Percentiles rank a stretch among this genome's conserved stretches.
These are phyloP conservation scores for Penicillium expansum DNA, from an alignment of 2,329 filamentous ascomycete species.

Conservation along the genomic window DNA sequence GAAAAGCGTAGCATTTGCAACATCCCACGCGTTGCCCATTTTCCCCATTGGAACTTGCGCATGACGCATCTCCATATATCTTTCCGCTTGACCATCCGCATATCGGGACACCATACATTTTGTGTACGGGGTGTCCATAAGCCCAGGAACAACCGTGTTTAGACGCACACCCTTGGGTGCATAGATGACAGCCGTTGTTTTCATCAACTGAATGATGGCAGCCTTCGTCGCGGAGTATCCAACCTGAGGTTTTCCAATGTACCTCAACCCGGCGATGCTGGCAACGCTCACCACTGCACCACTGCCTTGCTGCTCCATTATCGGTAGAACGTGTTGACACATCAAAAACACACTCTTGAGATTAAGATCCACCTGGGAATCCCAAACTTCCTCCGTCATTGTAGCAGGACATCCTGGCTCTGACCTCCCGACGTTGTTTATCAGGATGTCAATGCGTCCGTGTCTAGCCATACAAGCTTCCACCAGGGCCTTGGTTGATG, in stretches of 20 bases:
- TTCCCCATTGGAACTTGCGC: slow-evolving; percentile 30
- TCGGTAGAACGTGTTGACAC: slow-evolving; percentile 41
- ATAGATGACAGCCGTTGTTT: slow-evolving; percentile 49
- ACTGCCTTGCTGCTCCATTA: slow-evolving; percentile 26
- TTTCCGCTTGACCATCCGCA: slow-evolving; percentile 47
- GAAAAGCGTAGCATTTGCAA: slow-evolving; percentile 35
- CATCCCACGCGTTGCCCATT: slow-evolving; percentile 36
- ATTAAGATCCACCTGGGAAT: slow-evolving; percentile 55
- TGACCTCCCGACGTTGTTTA: slow-evolving; percentile 61
- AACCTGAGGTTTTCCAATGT: slow-evolving; percentile 54
- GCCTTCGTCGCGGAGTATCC: slow-evolving; percentile 55
- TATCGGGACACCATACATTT: slow-evolving; percentile 48
- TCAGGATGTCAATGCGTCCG: slow-evolving; percentile 58
- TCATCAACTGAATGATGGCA: slow-evolving; percentile 52
- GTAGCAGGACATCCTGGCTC: slow-evolving; percentile 52
- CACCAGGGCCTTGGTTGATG: slow-evolving; percentile 53
- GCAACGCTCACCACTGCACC: slow-evolving; percentile 50
- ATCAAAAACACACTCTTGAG: slow-evolving; percentile 56
- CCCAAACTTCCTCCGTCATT: slow-evolving; percentile 52
- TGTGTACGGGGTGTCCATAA: slow-evolving; percentile 57
- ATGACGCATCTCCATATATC: slow-evolving; percentile 24
- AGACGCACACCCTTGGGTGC: slow-evolving; percentile 40
- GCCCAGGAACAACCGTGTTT: slow-evolving; percentile 56
- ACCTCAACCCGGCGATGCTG: slow-evolving; percentile 53
- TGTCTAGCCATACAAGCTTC: slow-evolving; percentile 53